These are phyloP conservation scores for Hymenoscyphus fructigenus DNA, from an alignment of 2,329 filamentous ascomycete genomes.

Conservation along the genomic window DNA sequence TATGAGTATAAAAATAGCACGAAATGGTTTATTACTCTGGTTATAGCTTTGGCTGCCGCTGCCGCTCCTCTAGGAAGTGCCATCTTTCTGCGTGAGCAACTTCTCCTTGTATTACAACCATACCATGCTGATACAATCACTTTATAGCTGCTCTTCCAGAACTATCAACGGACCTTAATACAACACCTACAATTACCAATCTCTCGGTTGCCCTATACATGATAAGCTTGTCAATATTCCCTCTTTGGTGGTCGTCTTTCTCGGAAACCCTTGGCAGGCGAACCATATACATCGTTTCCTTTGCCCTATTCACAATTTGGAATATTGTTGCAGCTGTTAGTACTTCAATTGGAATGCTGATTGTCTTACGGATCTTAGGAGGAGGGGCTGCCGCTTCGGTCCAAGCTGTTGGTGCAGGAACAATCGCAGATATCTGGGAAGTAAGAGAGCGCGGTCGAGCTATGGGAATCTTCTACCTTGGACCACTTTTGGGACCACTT, in stretches of 20 bases:
- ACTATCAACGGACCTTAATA: slow-evolving; percentile 61
- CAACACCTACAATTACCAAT: slow-evolving; percentile 67
- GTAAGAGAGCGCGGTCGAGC: slow-evolving; percentile 68
- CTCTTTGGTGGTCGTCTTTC: slow-evolving; percentile 79
- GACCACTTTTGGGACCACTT: slow-evolving; percentile 72
- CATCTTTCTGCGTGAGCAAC: slow-evolving; percentile 73
- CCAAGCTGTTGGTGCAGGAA: slow-evolving; percentile 80
- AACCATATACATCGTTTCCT: slow-evolving; percentile 76
- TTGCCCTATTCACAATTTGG: slow-evolving; percentile 70
- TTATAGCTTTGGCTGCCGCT: slow-evolving; percentile 74
- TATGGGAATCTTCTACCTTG: slow-evolving; percentile 84
- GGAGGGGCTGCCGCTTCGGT: slow-evolving; percentile 79
- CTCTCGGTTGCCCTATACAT: slow-evolving; percentile 78
- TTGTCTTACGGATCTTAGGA: slow-evolving; percentile 70
- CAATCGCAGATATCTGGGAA: slow-evolving; percentile 81
- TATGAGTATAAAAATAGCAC: slow-evolving; percentile 69
- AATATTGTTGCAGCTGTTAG: slow-evolving; percentile 68
- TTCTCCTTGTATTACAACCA: background rate
- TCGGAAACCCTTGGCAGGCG: slow-evolving; percentile 72
- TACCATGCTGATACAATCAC: background rate
- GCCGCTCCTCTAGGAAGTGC: slow-evolving; percentile 81
- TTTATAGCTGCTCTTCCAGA: slow-evolving; percentile 63
- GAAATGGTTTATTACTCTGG: slow-evolving; percentile 82
- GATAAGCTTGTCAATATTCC: slow-evolving; percentile 80
- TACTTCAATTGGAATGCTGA: slow-evolving; percentile 70